These are phyloP conservation scores for Leccinum ochraceum DNA, from an alignment of 768 basidiomycete species.

Conservation along the genomic window DNA sequence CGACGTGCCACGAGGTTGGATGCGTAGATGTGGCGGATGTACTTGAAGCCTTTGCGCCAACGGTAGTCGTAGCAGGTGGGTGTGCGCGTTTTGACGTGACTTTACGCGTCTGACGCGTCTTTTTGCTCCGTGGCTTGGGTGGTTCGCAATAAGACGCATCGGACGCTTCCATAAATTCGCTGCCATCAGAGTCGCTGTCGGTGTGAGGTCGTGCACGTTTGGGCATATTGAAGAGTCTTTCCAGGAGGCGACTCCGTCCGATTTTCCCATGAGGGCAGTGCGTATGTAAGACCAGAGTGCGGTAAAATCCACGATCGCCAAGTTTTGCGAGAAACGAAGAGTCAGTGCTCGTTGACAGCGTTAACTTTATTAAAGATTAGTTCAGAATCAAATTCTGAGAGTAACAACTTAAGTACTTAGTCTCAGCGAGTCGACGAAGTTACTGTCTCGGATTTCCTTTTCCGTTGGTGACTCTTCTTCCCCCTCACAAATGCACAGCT, in stretches of 20 bases:
- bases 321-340: no score
- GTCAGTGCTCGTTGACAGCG: no score
- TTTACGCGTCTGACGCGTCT: conserved; percentile 19
- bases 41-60: not conserved
- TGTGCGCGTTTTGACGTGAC: conserved; percentile 16
- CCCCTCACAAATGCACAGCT: no score
- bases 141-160: conserved; percentile 25
- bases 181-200: no score
- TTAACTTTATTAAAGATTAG: no score
- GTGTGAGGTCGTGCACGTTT: conserved; percentile 34
- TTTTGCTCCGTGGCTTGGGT: conserved; percentile 13
- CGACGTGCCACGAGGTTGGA: conserved; percentile 48
- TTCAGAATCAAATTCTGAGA: no score
- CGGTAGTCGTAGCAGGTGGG: not conserved
- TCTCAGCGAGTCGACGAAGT: no score
- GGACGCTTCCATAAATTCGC: conserved; percentile 14
- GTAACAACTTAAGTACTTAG: no score
- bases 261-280: not conserved
- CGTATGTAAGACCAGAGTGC: no score
- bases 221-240: conserved; percentile 22
- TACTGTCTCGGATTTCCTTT: no score
- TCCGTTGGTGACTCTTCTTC: no score
- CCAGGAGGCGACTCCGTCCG: not conserved
- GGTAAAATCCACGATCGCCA: no score
- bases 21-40: conserved; percentile 32